Evolutionary conservation across 177 flowering plant species (phyloP).

Genomic region (Vitis hybrid): DNA sequence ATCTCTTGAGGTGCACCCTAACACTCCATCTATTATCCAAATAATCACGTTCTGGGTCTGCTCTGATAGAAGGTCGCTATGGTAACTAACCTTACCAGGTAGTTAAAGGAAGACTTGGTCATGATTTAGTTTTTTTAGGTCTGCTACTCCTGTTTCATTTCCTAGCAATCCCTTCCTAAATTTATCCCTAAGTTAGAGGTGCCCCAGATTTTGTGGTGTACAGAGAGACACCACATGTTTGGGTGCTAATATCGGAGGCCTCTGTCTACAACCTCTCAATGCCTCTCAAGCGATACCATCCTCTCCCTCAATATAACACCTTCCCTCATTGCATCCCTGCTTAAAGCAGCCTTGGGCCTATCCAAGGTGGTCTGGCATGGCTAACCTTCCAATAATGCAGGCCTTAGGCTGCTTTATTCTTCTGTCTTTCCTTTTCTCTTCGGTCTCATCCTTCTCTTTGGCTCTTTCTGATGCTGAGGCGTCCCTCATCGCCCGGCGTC

Average conservation of each 20-base stretch:
- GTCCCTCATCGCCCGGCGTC: constrained; percentile 36
- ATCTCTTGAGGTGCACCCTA: no score
- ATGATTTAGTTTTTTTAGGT: neutral
- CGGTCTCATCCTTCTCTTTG: constrained; percentile 18
- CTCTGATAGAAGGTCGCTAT: no score
- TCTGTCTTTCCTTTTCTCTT: constrained; percentile 21
- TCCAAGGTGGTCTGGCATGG: constrained; percentile 38
- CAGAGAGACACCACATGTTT: neutral
- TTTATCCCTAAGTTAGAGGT: constrained; percentile 12
- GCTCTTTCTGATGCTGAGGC: constrained; percentile 45
- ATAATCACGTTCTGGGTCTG: no score
- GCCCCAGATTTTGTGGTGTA: constrained; percentile 15
- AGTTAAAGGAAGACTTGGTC: constrained; percentile 20
- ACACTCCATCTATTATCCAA: no score
- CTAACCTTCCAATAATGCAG: constrained; percentile 26
- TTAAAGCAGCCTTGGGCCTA: constrained; percentile 60
- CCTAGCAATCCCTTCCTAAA: neutral
- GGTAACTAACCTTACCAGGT: no score
- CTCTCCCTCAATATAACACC: constrained; percentile 24
- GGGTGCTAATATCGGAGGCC: constrained; percentile 11
- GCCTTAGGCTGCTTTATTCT: constrained; percentile 52
- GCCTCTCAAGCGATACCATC: constrained; percentile 8
- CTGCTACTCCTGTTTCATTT: neutral
- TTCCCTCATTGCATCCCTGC: neutral
- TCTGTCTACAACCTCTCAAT: constrained; percentile 12